Evolutionary conservation across 164 flowering plant species (phyloP), one percentile per base, ranked within the genome.

Genomic region (Liriodendron chinense): DNA sequence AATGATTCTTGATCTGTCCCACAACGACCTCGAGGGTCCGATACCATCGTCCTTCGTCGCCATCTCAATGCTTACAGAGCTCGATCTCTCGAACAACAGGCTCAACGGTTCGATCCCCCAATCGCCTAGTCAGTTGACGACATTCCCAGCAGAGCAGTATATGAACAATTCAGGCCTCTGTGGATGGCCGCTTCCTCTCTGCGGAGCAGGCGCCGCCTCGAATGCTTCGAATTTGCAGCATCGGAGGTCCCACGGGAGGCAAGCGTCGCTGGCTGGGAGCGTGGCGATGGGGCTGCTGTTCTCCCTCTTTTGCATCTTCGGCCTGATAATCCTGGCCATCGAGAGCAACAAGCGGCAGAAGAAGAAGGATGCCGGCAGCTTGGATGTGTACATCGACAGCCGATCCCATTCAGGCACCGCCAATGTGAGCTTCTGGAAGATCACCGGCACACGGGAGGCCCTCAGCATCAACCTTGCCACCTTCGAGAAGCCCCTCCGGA

Each of bases 251-350:
- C 89, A 86, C n/a, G 43, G 89, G 67, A 81, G 83, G 53, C 88
- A 82, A 69, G 91, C 94, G 0, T 91, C 97, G 2, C 85, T 93
- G 0, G 98, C 86, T 0, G 97, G 97, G n/a, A 93, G 96, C 70
- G 89, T 95, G 59, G 99, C 96, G 3, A 90, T 93, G 96, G 97
- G 98, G 3, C 80, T 93, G 72, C 65, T 96, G 67, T 88, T 96
- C 83, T 83, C 98, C 2, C 85, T 93, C 13, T 90, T 93, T 76
- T 92, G 97, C 83, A 87, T 91, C 50, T 84, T 92, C 63, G 94
- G 94, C n/a, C 75, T 92, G 74, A 82, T 96, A 53, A 78, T 96
- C 12, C 85, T 91, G 9, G 82, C 77, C 0, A 79, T 91, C 6
- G 99, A 92, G 78, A 84, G 81, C 50, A 86, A 74, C 85, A 96